phyloP scores from a whole-genome alignment of 1,284 basidiomycete species.

The Irpex sp. region DNA sequence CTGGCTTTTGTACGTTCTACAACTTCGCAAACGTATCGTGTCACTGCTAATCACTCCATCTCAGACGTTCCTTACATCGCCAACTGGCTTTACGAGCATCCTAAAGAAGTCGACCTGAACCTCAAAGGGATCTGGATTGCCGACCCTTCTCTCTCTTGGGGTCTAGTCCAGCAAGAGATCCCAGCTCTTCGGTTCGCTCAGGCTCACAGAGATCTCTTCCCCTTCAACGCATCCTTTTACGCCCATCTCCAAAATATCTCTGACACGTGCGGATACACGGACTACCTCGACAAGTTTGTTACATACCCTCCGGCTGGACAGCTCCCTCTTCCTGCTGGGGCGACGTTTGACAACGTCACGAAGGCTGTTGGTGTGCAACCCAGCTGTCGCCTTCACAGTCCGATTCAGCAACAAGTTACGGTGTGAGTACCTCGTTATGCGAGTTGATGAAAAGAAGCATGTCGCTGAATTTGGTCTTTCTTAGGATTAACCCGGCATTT shows the following conservation, averaged over 20 bases:
- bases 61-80: constrained; percentile 40
- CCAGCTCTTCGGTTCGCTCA: constrained; percentile 35
- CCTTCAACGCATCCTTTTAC: constrained; percentile 33
- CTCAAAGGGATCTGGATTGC: constrained; percentile 38
- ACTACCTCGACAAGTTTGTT: constrained; percentile 36
- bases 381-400: constrained; percentile 42
- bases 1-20: constrained; percentile 31
- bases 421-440: constrained; percentile 32
- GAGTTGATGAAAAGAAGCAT: background rate
- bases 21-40: too few relatives aligned
- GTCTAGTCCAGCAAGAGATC: constrained; percentile 35
- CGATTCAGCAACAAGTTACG: constrained; percentile 27
- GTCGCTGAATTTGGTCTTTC: background rate
- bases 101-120: constrained; percentile 29
- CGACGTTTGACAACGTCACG: constrained; percentile 26
- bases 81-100: constrained; percentile 37
- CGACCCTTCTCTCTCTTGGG: constrained; percentile 34
- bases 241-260: constrained; percentile 31
- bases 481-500: constrained; percentile 54
- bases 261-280: constrained; percentile 37
- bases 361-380: constrained; percentile 22
- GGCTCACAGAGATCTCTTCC: constrained; percentile 50
- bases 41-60: too few relatives aligned
- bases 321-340: constrained; percentile 42
- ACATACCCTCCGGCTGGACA: constrained; percentile 41